Conservation (phyloP, 2,329 filamentous ascomycete genomes). For the Trichophyton benhamiae region DNA sequence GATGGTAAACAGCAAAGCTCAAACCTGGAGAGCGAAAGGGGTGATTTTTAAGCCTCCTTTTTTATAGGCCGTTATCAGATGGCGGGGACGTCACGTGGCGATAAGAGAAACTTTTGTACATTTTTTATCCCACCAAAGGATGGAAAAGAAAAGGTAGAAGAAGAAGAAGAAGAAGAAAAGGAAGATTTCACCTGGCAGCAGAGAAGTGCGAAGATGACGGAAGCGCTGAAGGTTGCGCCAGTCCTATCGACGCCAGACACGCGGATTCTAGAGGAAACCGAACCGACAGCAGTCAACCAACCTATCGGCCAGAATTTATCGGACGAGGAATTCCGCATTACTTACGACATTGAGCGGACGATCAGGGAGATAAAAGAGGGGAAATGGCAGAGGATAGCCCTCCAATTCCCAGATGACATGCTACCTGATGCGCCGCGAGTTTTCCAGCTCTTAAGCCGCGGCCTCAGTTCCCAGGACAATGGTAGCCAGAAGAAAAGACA, state of each 20-base stretch:
- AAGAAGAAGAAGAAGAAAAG: background rate
- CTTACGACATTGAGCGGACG: slow-evolving; percentile 79
- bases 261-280: slow-evolving; percentile 46
- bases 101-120: slow-evolving; percentile 1
- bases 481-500: slow-evolving; percentile 4
- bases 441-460: slow-evolving; percentile 51
- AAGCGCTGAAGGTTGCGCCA: slow-evolving; percentile 36
- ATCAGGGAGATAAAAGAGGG: slow-evolving; percentile 60
- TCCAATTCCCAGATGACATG: slow-evolving; percentile 97
- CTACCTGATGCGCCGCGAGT: slow-evolving; percentile 73
- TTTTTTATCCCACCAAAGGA: background rate
- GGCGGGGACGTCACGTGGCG: background rate
- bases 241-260: slow-evolving; percentile 52
- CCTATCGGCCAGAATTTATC: slow-evolving; percentile 26
- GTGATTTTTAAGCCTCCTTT: no score
- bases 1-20: no score
- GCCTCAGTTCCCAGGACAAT: slow-evolving; percentile 27
- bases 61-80: background rate
- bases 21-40: no score
- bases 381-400: slow-evolving; percentile 62
- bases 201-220: slow-evolving; percentile 8
- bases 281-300: slow-evolving; percentile 21
- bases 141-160: background rate
- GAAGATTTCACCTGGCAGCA: background rate
- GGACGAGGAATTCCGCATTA: slow-evolving; percentile 58